A percentile compares a stretch with the other conserved stretches of the same genome.
These are phyloP conservation scores for Cryptococcus jaspeensis DNA, from an alignment of 1,284 basidiomycete genomes.

Conservation along the genomic window DNA sequence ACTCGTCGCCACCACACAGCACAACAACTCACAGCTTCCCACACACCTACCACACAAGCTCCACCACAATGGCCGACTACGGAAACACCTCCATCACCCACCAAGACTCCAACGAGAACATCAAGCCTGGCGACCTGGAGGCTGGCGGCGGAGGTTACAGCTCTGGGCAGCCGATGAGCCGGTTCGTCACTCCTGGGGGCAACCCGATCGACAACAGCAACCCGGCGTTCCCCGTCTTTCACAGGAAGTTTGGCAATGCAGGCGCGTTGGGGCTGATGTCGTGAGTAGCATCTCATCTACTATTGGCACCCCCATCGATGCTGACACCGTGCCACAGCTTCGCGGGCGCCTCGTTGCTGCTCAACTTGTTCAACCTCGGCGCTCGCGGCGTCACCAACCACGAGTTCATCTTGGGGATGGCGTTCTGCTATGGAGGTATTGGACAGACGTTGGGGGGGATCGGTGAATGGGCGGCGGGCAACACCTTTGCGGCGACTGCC, in stretches of 20 bases:
- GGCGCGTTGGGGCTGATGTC: slow-evolving; percentile 55
- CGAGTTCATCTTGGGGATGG: slow-evolving; percentile 82
- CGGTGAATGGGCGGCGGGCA: slow-evolving; percentile 68
- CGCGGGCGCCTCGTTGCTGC: neutral
- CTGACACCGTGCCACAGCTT: neutral
- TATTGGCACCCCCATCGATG: neutral
- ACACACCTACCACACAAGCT: no score
- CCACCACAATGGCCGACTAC: no score
- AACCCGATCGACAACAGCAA: slow-evolving; percentile 52
- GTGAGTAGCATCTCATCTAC: slow-evolving; percentile 16
- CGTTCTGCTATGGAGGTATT: slow-evolving; percentile 76
- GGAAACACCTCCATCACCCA: no score
- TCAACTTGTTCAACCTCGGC: neutral
- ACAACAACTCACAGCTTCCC: no score
- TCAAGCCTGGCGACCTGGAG: no score
- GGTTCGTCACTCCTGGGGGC: slow-evolving; percentile 53
- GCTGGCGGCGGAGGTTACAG: no score
- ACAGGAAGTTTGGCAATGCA: slow-evolving; percentile 56
- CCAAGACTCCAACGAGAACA: no score
- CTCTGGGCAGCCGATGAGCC: slow-evolving; percentile 10
- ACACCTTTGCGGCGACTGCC: slow-evolving; percentile 63
- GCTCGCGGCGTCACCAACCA: slow-evolving; percentile 40
- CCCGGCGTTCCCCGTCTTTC: slow-evolving; percentile 48
- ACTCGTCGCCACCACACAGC: no score
- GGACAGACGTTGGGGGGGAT: slow-evolving; percentile 62